A percentile compares a stretch with the other conserved stretches of the same genome.
phyloP scores from a whole-genome alignment of 1,284 basidiomycete species.

The Puccinia triticina region DNA sequence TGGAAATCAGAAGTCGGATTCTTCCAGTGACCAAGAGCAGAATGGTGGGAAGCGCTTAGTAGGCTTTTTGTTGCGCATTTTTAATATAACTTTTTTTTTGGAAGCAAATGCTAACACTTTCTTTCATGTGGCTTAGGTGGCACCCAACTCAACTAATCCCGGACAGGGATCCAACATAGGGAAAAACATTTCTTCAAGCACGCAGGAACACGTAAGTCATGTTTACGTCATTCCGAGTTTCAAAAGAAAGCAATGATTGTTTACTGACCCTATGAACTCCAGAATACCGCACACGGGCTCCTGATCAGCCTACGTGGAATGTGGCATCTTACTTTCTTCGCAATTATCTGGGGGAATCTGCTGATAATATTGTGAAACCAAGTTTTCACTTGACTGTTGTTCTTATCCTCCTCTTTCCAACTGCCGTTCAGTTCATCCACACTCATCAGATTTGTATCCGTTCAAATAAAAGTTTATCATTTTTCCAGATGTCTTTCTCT shows the following conservation, averaged over 20 bases:
- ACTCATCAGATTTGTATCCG: neutral
- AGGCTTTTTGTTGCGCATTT: too few relatives aligned
- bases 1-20: neutral
- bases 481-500: neutral
- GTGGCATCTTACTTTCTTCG: neutral
- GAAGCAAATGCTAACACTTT: too few relatives aligned
- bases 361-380: neutral
- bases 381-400: too few relatives aligned
- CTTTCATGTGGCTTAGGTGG: neutral
- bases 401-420: neutral
- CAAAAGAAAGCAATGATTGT: neutral
- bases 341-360: constrained; percentile 3
- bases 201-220: neutral
- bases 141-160: constrained; percentile 2
- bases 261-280: neutral
- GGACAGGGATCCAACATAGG: neutral
- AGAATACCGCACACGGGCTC: neutral
- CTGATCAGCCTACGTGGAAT: neutral
- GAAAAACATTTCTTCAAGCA: neutral
- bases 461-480: neutral
- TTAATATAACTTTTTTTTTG: too few relatives aligned
- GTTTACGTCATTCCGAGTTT: too few relatives aligned
- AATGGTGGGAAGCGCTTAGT: neutral
- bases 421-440: neutral
- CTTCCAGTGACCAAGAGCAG: neutral